Percentiles rank a stretch among this genome's conserved stretches.
Evolutionary conservation across 2,329 filamentous ascomycete species (phyloP).

Genomic region (Fusarium succisae): DNA sequence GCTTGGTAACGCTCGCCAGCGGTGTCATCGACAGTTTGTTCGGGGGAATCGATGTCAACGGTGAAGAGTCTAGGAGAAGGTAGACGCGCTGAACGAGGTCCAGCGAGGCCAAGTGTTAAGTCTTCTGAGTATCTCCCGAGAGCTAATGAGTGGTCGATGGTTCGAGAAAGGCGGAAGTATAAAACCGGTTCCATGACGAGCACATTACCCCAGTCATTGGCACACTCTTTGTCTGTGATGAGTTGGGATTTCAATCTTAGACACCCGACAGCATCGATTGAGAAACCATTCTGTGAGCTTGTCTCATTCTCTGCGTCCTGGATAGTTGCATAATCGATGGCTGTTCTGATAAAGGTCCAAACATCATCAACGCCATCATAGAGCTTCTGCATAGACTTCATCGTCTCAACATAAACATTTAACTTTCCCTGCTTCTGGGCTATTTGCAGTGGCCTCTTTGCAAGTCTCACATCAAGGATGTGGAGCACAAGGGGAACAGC

Average conservation of each 20-base stretch:
- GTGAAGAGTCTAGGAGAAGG: neutral
- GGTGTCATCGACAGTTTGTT: too few species aligned
- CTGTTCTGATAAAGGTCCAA: constrained; percentile 13
- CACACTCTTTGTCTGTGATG: neutral
- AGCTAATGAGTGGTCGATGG: constrained; percentile 16
- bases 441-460: constrained; percentile 14
- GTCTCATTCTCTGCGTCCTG: neutral
- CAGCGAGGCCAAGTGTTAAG: neutral
- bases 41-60: neutral
- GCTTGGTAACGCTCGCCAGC: too few species aligned
- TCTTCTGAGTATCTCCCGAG: constrained; percentile 13
- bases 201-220: constrained; percentile 17
- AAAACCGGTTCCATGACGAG: constrained; percentile 10
- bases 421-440: constrained; percentile 23
- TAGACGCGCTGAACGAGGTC: neutral
- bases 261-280: neutral
- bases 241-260: neutral
- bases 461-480: constrained; percentile 21
- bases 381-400: constrained; percentile 13
- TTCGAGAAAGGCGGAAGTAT: constrained; percentile 15
- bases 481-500: constrained; percentile 22
- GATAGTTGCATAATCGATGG: constrained; percentile 2
- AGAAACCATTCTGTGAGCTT: neutral
- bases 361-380: constrained; percentile 26
- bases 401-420: constrained; percentile 15